Percentiles rank a stretch among this genome's conserved stretches.
Evolutionary conservation across 768 basidiomycete genomes (phyloP).

Genomic region (Sarcodon aspratus): DNA sequence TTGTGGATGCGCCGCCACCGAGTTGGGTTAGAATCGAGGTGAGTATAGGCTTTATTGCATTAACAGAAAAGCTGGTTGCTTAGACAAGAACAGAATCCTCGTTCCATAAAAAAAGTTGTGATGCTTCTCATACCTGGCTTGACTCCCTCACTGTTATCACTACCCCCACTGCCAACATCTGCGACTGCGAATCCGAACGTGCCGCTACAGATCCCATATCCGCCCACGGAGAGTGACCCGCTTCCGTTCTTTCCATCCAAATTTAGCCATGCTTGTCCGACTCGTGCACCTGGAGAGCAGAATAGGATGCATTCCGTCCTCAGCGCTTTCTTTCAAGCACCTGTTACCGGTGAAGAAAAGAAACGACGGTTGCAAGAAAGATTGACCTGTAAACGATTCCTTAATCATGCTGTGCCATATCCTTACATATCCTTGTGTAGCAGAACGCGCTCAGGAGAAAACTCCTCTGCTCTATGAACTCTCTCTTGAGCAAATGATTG

Average conservation of each 20-base stretch:
- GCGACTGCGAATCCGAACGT: slow-evolving; percentile 47
- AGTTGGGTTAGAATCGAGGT: slow-evolving; percentile 85
- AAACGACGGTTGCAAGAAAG: slow-evolving; percentile 43
- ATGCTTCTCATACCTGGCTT: slow-evolving; percentile 80
- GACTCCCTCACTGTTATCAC: slow-evolving; percentile 56
- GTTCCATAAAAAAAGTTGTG: slow-evolving; percentile 68
- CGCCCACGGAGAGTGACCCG: slow-evolving; percentile 19
- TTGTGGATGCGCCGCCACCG: slow-evolving; percentile 74
- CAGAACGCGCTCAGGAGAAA: slow-evolving; percentile 48
- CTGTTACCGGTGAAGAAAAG: slow-evolving; percentile 73
- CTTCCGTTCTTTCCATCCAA: slow-evolving; percentile 63
- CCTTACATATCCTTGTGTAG: slow-evolving; percentile 17
- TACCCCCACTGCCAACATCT: slow-evolving; percentile 62
- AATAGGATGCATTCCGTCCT: slow-evolving; percentile 80
- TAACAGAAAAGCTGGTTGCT: not conserved
- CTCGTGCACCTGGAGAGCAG: slow-evolving; percentile 83
- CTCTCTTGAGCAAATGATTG: slow-evolving; percentile 77
- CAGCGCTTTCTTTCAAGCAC: slow-evolving; percentile 71
- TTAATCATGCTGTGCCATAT: not conserved
- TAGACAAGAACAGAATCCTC: slow-evolving; percentile 43
- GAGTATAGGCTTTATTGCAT: slow-evolving; percentile 8
- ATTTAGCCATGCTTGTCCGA: slow-evolving; percentile 91
- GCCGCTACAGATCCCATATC: slow-evolving; percentile 35
- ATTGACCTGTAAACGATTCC: slow-evolving; percentile 22
- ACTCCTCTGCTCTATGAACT: slow-evolving; percentile 66